Evolutionary conservation across 495 filamentous ascomycete species (phyloP).

Genomic region (Tuber calosporum): DNA sequence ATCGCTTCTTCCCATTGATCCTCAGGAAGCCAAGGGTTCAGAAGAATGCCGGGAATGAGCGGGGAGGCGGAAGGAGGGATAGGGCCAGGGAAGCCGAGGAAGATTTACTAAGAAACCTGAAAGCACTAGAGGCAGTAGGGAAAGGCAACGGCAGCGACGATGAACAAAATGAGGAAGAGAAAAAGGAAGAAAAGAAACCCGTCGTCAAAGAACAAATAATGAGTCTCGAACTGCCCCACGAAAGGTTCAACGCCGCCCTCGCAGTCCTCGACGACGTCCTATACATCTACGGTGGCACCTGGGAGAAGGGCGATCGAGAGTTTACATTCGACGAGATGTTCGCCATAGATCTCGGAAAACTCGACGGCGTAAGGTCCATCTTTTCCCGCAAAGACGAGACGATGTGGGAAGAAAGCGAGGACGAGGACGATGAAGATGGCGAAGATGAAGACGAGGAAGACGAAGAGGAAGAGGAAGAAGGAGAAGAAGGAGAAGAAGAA

Average conservation of each 20-base stretch:
- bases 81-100: slow-evolving; percentile 79
- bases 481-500: slow-evolving; percentile 51
- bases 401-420: slow-evolving; percentile 60
- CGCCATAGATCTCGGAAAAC: slow-evolving; percentile 78
- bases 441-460: slow-evolving; percentile 63
- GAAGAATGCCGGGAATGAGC: slow-evolving; percentile 49
- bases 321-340: slow-evolving; percentile 93
- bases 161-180: slow-evolving; percentile 42
- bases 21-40: slow-evolving; percentile 61
- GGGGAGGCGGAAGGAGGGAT: slow-evolving; percentile 55
- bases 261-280: slow-evolving; percentile 85
- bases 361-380: slow-evolving; percentile 66
- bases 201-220: slow-evolving; percentile 50
- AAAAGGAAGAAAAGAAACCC: slow-evolving; percentile 50
- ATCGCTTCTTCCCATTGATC: slow-evolving; percentile 80
- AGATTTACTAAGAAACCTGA: slow-evolving; percentile 76
- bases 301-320: slow-evolving; percentile 87
- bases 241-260: slow-evolving; percentile 79
- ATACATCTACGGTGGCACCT: slow-evolving; percentile 90
- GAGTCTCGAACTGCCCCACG: slow-evolving; percentile 72
- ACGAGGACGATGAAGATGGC: slow-evolving; percentile 62
- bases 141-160: slow-evolving; percentile 53
- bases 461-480: slow-evolving; percentile 56
- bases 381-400: slow-evolving; percentile 78
- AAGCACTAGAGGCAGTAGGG: slow-evolving; percentile 65